Conservation (phyloP, 176 grass and related monocot genomes). For the Bonia amplexicaulis region DNA sequence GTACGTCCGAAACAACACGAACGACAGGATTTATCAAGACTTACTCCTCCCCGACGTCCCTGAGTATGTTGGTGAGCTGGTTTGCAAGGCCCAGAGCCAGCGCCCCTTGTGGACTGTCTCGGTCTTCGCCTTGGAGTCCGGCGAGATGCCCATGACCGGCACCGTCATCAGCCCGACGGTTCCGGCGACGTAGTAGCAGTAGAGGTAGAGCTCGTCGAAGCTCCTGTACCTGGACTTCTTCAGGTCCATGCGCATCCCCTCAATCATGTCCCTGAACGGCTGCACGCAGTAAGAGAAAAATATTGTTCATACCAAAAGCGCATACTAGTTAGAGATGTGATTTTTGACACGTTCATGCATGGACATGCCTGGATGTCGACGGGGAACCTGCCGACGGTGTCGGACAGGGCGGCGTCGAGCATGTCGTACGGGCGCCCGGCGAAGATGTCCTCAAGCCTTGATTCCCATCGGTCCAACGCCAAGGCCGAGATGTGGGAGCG, state of each 20-base stretch:
- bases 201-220: slow-evolving; percentile 92
- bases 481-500: slow-evolving; percentile 76
- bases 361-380: slow-evolving; percentile 49
- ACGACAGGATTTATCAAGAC: neutral
- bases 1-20: neutral
- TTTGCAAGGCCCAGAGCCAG: slow-evolving; percentile 81
- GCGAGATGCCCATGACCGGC: slow-evolving; percentile 85
- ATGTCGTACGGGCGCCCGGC: slow-evolving; percentile 77
- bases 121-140: slow-evolving; percentile 40
- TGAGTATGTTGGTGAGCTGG: slow-evolving; percentile 94
- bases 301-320: neutral
- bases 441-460: slow-evolving; percentile 79
- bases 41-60: slow-evolving; percentile 93
- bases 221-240: slow-evolving; percentile 61
- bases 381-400: slow-evolving; percentile 63
- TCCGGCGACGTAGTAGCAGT: slow-evolving; percentile 94
- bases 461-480: slow-evolving; percentile 82
- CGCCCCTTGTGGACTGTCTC: slow-evolving; percentile 62
- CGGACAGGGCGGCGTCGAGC: slow-evolving; percentile 84
- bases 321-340: too few species aligned
- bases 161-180: slow-evolving; percentile 89
- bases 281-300: neutral
- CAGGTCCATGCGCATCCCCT: slow-evolving; percentile 92
- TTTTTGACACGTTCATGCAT: neutral
- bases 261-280: slow-evolving; percentile 96